Evolutionary conservation across 2,329 filamentous ascomycete species (phyloP).

Genomic region (Zalaria sp.): DNA sequence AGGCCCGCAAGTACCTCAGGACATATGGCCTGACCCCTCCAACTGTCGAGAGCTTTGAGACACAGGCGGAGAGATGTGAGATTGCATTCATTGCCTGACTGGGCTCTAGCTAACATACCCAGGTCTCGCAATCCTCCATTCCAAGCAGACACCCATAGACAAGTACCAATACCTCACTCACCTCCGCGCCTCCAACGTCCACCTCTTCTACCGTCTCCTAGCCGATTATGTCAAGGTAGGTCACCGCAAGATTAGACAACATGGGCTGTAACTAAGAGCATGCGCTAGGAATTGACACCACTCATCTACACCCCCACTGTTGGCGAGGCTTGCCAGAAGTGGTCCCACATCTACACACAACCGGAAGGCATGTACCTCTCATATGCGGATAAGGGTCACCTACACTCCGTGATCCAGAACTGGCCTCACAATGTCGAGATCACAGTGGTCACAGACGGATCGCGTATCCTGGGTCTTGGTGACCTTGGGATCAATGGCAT

Average conservation of each 20-base stretch:
- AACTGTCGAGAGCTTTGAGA: conserved; percentile 33
- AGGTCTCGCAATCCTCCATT: conserved; percentile 61
- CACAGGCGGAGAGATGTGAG: conserved; percentile 35
- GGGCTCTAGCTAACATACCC: conserved; percentile 30
- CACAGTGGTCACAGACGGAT: conserved; percentile 92
- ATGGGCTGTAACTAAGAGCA: not conserved
- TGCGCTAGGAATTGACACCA: conserved; percentile 56
- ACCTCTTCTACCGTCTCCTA: conserved; percentile 72
- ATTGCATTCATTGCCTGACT: conserved; percentile 9
- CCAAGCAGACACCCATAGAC: conserved; percentile 57
- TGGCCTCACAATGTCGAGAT: conserved; percentile 95
- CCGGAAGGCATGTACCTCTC: conserved; percentile 94
- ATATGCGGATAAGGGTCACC: conserved; percentile 83
- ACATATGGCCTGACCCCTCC: conserved; percentile 40
- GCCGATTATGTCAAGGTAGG: conserved; percentile 53
- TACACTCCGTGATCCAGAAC: conserved; percentile 76
- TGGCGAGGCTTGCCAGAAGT: conserved; percentile 90
- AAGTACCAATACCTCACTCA: conserved; percentile 72
- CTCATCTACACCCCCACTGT: conserved; percentile 83
- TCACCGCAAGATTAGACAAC: conserved; percentile 1
- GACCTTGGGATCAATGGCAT: conserved; percentile 95
- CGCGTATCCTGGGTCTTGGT: conserved; percentile 79
- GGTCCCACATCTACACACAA: conserved; percentile 89
- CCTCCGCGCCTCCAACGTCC: conserved; percentile 60
- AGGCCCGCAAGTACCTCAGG: conserved; percentile 35